A percentile compares a stretch with the other conserved stretches of the same genome.
Evolutionary conservation across 371 early-diverging fungal species (phyloP).

Genomic region (Smittium mucronatum): DNA sequence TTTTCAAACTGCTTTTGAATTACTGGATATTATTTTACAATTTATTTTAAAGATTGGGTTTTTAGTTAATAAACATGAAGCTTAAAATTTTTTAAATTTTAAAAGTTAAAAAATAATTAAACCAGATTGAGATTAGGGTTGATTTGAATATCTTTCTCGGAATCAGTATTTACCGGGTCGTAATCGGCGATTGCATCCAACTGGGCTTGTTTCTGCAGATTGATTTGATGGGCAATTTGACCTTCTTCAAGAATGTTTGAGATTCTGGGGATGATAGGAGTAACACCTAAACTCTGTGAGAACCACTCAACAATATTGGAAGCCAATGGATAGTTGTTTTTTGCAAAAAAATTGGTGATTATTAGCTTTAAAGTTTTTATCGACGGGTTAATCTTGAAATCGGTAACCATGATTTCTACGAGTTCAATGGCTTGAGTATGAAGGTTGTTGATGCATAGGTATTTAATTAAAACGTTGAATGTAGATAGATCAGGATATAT

Average conservation of each 20-base stretch:
- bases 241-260: constrained; percentile 2
- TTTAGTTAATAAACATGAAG: not conserved
- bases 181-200: not conserved
- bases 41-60: no score
- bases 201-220: not conserved
- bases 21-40: no score
- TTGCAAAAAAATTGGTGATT: constrained; percentile 1
- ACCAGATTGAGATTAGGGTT: not conserved
- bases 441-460: constrained; percentile 3
- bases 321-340: not conserved
- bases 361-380: constrained; percentile 3
- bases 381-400: not conserved
- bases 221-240: not conserved
- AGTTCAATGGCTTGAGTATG: not conserved
- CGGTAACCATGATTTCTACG: not conserved
- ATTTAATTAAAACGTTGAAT: constrained; percentile 4
- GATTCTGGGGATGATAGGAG: not conserved
- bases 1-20: no score
- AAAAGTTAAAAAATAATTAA: not conserved
- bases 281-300: not conserved
- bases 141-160: not conserved
- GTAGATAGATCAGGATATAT: not conserved
- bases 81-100: not conserved
- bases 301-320: not conserved
- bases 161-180: not conserved